Base-by-base conservation (phyloP, 768 basidiomycete genomes). In the Boletus bicolor region DNA sequence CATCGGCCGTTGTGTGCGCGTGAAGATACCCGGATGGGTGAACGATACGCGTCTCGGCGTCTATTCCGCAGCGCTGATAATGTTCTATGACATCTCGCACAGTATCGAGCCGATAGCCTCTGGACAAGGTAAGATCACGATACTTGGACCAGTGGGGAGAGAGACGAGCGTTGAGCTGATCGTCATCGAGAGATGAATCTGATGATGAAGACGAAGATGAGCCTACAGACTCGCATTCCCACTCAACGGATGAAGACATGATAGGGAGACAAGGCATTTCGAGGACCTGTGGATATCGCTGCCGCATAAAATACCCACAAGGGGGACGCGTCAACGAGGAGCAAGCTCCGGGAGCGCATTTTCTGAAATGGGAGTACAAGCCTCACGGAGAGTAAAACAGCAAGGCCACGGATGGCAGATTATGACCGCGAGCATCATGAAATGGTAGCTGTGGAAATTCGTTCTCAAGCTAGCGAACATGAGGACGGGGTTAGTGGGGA, bases 81-180 rank as follows among this genome's bases (percentile, higher is more conserved):
- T 78, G 80, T 17, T 77, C 75, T 67, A 79, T 83, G 28, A 85
- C 88, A 61, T 89, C 87, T 47, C 77, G 76, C 41, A 82, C 80
- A 28, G 87, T 91, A 59, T 90, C 86, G 1, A 90, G 80, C 36
- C 75, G 80, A 63, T 82, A 82, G 5, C 86, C 88, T 43, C 77
- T 76, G 53, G 67, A 53, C 43, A 76, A 69, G 45, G 88, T 71
- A 34, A 81, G 54, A 45, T 62, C 53, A 11, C 77, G 73, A 65
- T 87, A 86, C 49, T 72, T 73, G 36, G 75, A 74, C 89, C 89
- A 91, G 61, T 79, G 73, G 4, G 87, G 88, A 19, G 72, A 72
- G 37, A 86, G 56, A 47, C 88, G 85, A 19, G 67, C 63, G 63
- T 91, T 88, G 52, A 78, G 70, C 54, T 83, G 78, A 14, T 70